Evolutionary conservation across 2,329 filamentous ascomycete species (phyloP).

Genomic region (Arthrobotrys sinensis): DNA sequence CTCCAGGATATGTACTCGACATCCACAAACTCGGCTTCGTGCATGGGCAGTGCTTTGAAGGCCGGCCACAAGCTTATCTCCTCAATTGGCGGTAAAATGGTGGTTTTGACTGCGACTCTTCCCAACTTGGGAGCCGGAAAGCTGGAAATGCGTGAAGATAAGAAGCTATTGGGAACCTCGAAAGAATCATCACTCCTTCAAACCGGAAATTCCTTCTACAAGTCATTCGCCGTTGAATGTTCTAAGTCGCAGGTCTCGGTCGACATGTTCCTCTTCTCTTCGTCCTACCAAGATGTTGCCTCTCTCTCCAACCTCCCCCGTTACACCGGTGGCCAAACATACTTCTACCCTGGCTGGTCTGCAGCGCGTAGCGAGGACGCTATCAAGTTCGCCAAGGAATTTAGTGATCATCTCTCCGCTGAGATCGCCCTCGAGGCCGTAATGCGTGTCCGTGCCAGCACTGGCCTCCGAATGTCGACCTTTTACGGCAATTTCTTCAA

Average conservation of each 20-base stretch:
- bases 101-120: slow-evolving; percentile 88
- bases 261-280: slow-evolving; percentile 97
- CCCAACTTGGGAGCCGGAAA: slow-evolving; percentile 92
- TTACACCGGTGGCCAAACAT: slow-evolving; percentile 97
- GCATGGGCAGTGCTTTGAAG: slow-evolving; percentile 92
- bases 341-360: slow-evolving; percentile 99
- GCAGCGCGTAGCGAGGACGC: slow-evolving; percentile 93
- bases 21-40: slow-evolving; percentile 89
- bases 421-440: slow-evolving; percentile 98
- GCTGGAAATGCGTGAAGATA: slow-evolving; percentile 94
- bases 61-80: slow-evolving; percentile 97
- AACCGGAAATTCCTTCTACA: slow-evolving; percentile 96
- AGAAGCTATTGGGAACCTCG: slow-evolving; percentile 92
- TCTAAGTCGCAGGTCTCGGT: slow-evolving; percentile 99
- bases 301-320: slow-evolving; percentile 94
- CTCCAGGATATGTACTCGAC: slow-evolving; percentile 97
- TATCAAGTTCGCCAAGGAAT: slow-evolving; percentile 96
- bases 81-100: slow-evolving; percentile 93
- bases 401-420: slow-evolving; percentile 95
- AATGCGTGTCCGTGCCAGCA: slow-evolving; percentile 93
- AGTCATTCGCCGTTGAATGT: slow-evolving; percentile 98
- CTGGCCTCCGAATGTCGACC: slow-evolving; percentile 93
- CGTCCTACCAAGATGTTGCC: slow-evolving; percentile 96
- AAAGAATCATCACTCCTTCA: slow-evolving; percentile 91
- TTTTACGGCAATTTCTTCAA: slow-evolving; percentile 99